A percentile compares a stretch with the other conserved stretches of the same genome.
Conservation (phyloP, 495 filamentous ascomycete species). For the Lophium mytilinum region DNA sequence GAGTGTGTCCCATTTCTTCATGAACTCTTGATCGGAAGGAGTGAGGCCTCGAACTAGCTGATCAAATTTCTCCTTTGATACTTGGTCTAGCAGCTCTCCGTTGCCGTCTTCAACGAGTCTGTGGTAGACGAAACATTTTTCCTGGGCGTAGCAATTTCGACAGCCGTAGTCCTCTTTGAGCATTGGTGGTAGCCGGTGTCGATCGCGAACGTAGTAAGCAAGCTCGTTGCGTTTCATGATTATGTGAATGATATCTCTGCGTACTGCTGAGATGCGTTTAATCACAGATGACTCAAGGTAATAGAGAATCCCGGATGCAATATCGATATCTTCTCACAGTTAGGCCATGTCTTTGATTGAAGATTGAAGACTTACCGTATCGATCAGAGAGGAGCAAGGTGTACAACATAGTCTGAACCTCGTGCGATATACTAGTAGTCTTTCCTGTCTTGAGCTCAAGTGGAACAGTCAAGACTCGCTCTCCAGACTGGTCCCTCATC, state of each 20-base stretch:
- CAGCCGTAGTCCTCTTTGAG: constrained; percentile 69
- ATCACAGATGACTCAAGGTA: constrained; percentile 87
- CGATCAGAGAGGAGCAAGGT: constrained; percentile 87
- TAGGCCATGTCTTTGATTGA: too few species aligned
- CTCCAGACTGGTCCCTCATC: constrained; percentile 54
- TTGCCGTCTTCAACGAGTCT: constrained; percentile 80
- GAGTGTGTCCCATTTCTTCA: constrained; percentile 87
- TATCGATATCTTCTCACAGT: constrained; percentile 58
- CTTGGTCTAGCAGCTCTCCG: constrained; percentile 58
- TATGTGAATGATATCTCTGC: constrained; percentile 86
- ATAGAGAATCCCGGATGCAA: constrained; percentile 82
- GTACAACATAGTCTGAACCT: constrained; percentile 91
- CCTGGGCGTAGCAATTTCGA: constrained; percentile 76
- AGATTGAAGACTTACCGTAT: constrained; percentile 51
- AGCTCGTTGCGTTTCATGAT: constrained; percentile 91
- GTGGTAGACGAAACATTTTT: constrained; percentile 87
- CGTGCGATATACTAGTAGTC: constrained; percentile 62
- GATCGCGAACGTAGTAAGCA: constrained; percentile 73
- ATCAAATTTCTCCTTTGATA: constrained; percentile 65
- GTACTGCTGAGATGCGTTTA: constrained; percentile 70
- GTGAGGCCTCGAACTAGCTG: constrained; percentile 67
- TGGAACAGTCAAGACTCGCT: constrained; percentile 72
- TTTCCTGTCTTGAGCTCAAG: constrained; percentile 94
- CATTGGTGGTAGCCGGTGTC: constrained; percentile 76
- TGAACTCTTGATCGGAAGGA: constrained; percentile 67